Conservation (phyloP, 768 basidiomycete species). For the Pulveroboletus frians region DNA sequence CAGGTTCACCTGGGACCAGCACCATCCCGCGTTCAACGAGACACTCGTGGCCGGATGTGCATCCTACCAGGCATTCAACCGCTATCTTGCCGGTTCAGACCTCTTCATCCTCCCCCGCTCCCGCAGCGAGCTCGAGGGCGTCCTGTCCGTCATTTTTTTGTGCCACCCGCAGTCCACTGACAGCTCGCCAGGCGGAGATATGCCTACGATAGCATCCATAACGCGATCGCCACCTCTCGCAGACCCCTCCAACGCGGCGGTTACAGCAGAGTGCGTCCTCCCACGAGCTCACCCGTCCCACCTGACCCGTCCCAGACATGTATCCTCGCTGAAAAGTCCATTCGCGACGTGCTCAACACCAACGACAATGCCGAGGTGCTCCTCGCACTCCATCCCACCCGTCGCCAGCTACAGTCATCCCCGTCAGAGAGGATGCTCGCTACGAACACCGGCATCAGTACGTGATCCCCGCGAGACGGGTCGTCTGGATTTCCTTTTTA, state of each 20-base stretch:
- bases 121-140: conserved; percentile 60
- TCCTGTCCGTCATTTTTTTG: conserved; percentile 47
- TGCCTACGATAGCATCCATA: conserved; percentile 76
- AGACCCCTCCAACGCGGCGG: conserved; percentile 54
- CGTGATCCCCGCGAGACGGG: conserved; percentile 14
- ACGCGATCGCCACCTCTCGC: conserved; percentile 66
- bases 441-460: conserved; percentile 18
- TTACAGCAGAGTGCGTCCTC: conserved; percentile 45
- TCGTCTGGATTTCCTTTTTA: conserved; percentile 1
- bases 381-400: conserved; percentile 54
- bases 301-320: conserved; percentile 46
- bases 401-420: conserved; percentile 9
- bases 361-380: conserved; percentile 62
- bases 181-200: conserved; percentile 55
- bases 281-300: too few relatives aligned
- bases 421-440: conserved; percentile 13
- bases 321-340: conserved; percentile 65
- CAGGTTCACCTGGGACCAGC: conserved; percentile 62
- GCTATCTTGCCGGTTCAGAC: conserved; percentile 67
- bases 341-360: conserved; percentile 62
- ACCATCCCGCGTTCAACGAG: conserved; percentile 66
- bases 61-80: conserved; percentile 74
- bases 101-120: conserved; percentile 66
- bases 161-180: conserved; percentile 3
- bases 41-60: conserved; percentile 71